Evolutionary conservation across 495 filamentous ascomycete species (phyloP).

Genomic region (Penicillium pancosmium): DNA sequence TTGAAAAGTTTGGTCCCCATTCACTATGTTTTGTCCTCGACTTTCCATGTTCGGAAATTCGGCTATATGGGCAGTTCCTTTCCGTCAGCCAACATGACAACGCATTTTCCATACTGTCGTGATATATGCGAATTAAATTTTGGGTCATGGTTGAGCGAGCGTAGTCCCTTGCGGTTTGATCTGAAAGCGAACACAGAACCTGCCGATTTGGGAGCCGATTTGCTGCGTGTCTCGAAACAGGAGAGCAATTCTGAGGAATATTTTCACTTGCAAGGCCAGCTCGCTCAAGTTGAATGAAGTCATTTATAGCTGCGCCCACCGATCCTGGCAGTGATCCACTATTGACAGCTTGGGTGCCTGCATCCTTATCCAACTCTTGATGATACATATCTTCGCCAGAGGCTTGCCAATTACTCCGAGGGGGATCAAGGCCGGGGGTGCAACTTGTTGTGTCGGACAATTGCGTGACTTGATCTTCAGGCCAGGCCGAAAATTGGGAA

Average conservation of each 20-base stretch:
- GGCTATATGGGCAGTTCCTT: conserved; percentile 46
- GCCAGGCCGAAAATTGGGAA: neutral
- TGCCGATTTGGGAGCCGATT: neutral
- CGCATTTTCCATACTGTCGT: conserved; percentile 52
- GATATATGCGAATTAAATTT: conserved; percentile 47
- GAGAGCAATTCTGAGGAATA: neutral
- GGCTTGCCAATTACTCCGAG: neutral
- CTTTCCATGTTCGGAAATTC: neutral
- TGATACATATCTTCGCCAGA: neutral
- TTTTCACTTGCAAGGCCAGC: neutral
- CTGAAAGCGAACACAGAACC: conserved; percentile 2
- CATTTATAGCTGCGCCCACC: neutral
- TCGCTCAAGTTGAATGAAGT: neutral
- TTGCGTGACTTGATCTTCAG: neutral
- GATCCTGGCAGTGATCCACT: neutral
- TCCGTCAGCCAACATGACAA: conserved; percentile 53
- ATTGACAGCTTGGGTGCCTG: neutral
- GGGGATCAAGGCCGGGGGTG: neutral
- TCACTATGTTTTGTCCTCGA: conserved; percentile 14
- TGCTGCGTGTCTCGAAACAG: neutral
- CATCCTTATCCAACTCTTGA: neutral
- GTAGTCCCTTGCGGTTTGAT: conserved; percentile 22
- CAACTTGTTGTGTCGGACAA: neutral
- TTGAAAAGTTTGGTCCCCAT: conserved; percentile 45
- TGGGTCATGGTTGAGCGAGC: conserved; percentile 36